Evolutionary conservation across 805 yeast genomes (phyloP), one percentile per base, ranked within the genome.

Genomic region (Candida maris): DNA sequence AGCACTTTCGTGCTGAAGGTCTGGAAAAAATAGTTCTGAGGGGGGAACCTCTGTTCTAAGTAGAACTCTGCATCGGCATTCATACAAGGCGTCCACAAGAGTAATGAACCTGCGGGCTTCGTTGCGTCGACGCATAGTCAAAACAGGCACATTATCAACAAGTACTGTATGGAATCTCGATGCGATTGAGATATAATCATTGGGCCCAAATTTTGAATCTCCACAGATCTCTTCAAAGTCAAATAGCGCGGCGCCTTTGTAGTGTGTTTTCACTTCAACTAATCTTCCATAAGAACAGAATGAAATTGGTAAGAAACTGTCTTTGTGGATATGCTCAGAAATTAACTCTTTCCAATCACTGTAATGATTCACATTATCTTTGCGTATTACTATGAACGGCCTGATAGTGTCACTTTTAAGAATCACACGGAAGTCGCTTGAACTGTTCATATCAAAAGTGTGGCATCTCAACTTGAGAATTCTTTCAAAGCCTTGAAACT

Each of bases 61-160:
- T 18, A 67, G 67, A n/a, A 81, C 60, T 46, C 75, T 75, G 51
- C 86, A 80, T 47, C 73, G 70, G 13, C 81, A 70, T 51, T 82
- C 88, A 53, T 82, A 81, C 9, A 81, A 57, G 0, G 87, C 85
- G 56, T 82, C 88, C 19, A 81, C 52, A 14, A 82, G 56, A 0
- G 83, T 77, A 34, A 82, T 81, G 49, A 81, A 75, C 38, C 83
- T 57, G 35, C 85, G 61, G 2, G 88, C 88, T 48, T 81, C 85
- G 46, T 79, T 79, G 46, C 77, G 79, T 75, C 68, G 70, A 31
- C 59, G 68, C 3, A 73, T 52, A 1, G 76, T 71, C 58, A 82
- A 56, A 4, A 73, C 62, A 0, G 89, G 89, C 3, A 82, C 77
- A 34, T 75, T 61, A 38, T 79, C 81, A 14, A 82, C 50, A 4